A percentile compares a stretch with the other conserved stretches of the same genome.
Evolutionary conservation across 495 filamentous ascomycete species (phyloP).

Genomic region (Ascobolus immersus): DNA sequence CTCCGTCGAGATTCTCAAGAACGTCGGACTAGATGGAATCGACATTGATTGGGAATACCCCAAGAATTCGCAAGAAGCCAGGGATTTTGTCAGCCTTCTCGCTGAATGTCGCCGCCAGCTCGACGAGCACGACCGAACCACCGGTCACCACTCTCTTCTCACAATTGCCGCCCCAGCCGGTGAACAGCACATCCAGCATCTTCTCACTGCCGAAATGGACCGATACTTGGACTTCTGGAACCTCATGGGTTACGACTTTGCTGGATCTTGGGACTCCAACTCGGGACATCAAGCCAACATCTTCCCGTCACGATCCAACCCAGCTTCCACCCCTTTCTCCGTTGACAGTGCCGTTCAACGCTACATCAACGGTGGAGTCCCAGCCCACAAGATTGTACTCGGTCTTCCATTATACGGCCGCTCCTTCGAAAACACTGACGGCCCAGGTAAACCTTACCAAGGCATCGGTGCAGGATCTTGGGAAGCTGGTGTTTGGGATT

Average conservation of each 20-base stretch:
- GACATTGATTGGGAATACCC: constrained; percentile 53
- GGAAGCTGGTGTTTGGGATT: constrained; percentile 63
- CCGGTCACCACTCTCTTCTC: constrained; percentile 35
- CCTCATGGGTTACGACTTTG: constrained; percentile 57
- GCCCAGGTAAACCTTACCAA: constrained; percentile 38
- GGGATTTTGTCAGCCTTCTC: constrained; percentile 45
- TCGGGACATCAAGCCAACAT: constrained; percentile 59
- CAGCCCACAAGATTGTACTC: constrained; percentile 43
- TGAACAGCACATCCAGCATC: constrained; percentile 33
- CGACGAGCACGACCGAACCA: constrained; percentile 28
- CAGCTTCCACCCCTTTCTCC: constrained; percentile 39
- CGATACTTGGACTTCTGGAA: constrained; percentile 63
- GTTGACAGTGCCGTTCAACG: constrained; percentile 38
- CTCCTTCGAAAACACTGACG: constrained; percentile 44
- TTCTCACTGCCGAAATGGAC: constrained; percentile 46
- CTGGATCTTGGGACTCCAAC: constrained; percentile 40
- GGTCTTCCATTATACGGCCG: constrained; percentile 76
- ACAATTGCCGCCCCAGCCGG: constrained; percentile 42
- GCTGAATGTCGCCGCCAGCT: constrained; percentile 36
- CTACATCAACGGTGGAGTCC: constrained; percentile 39
- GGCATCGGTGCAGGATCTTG: constrained; percentile 42
- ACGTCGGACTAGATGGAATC: constrained; percentile 36
- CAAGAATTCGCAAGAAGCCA: constrained; percentile 29
- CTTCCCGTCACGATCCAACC: constrained; percentile 26
- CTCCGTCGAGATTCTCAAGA: constrained; percentile 37